Conservation (phyloP, 192 early-diverging fungal genomes). For the Coemansia sp. region DNA sequence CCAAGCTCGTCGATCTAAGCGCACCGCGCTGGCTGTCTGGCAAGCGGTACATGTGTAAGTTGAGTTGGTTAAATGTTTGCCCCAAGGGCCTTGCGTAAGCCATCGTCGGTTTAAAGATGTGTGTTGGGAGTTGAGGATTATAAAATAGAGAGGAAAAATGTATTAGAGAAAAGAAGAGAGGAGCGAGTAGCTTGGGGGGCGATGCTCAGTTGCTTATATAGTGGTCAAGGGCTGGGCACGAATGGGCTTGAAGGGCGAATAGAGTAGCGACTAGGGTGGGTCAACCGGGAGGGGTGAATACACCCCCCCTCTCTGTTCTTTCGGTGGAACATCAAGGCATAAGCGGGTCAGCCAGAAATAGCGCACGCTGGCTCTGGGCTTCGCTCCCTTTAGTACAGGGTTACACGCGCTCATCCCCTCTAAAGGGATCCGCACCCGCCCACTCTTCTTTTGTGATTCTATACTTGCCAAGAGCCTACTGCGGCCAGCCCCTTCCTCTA, state of each 20-base stretch:
- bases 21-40: slow-evolving; percentile 57
- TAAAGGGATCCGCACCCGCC: not conserved
- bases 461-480: not conserved
- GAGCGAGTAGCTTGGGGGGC: not conserved
- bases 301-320: not conserved
- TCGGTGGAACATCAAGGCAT: slow-evolving; percentile 1
- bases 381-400: not conserved
- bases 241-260: not conserved
- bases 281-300: not conserved
- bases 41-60: slow-evolving; percentile 57
- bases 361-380: not conserved
- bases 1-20: slow-evolving; percentile 44
- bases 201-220: slow-evolving; percentile 3
- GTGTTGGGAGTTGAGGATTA: not conserved
- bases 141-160: not conserved
- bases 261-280: not conserved
- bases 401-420: slow-evolving; percentile 3
- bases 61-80: slow-evolving; percentile 59
- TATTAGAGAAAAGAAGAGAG: not conserved
- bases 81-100: slow-evolving; percentile 53
- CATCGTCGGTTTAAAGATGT: slow-evolving; percentile 22
- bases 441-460: not conserved
- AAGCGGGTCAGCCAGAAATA: not conserved
- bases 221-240: not conserved
- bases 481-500: not conserved